Evolutionary conservation across 129 eudicot species (phyloP).

Genomic region (Escallonia herrerae): DNA sequence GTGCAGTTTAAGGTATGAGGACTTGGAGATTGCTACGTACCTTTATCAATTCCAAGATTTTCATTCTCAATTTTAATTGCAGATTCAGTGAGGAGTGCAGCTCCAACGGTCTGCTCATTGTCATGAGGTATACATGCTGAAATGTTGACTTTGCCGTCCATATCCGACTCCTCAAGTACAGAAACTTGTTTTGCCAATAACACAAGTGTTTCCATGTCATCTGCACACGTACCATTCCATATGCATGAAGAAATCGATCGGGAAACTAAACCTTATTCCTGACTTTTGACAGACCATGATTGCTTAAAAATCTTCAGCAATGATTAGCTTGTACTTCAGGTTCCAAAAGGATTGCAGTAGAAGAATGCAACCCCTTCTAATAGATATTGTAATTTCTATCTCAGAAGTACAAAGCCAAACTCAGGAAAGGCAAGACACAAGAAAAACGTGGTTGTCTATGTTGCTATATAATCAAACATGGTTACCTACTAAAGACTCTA

Average conservation of each 20-base stretch:
- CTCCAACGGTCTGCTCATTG: constrained; percentile 17
- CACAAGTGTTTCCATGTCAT: constrained; percentile 16
- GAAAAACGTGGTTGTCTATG: not conserved
- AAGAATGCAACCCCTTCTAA: not conserved
- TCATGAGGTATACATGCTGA: constrained; percentile 12
- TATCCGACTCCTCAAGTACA: constrained; percentile 15
- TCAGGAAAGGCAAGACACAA: not conserved
- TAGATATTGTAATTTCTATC: too few species aligned
- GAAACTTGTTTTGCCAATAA: constrained; percentile 18
- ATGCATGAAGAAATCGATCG: not conserved
- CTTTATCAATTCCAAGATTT: constrained; percentile 16
- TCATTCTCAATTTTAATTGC: constrained; percentile 19
- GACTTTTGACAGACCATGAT: not conserved
- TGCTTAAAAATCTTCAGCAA: not conserved
- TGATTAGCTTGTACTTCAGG: not conserved
- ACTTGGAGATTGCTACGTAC: constrained; percentile 21
- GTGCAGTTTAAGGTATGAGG: not conserved
- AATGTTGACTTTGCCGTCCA: constrained; percentile 17
- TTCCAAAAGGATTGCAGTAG: not conserved
- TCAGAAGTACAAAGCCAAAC: too few species aligned
- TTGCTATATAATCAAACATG: not conserved
- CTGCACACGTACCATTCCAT: constrained; percentile 20
- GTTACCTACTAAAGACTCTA: not conserved
- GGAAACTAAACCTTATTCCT: not conserved
- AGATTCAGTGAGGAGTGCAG: constrained; percentile 17